Evolutionary conservation across 2,329 filamentous ascomycete genomes (phyloP).

Genomic region (Fusarium sp.): DNA sequence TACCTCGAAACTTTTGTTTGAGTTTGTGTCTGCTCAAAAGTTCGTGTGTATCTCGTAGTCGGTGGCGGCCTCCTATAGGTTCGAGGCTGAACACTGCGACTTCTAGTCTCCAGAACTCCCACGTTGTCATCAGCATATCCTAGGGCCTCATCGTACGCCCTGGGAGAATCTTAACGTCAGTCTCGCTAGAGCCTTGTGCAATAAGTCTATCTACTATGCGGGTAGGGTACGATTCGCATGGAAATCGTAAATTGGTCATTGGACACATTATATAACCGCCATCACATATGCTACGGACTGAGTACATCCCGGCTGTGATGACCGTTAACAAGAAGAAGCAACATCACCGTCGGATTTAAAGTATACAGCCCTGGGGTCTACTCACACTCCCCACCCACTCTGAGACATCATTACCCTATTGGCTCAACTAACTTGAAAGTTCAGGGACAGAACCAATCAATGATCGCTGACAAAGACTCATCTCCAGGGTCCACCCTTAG

Average conservation of each 20-base stretch:
- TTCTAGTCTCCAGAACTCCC: not conserved
- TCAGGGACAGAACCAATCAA: slow-evolving; percentile 28
- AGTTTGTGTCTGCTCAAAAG: not conserved
- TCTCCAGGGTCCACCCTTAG: slow-evolving; percentile 26
- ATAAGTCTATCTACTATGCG: slow-evolving; percentile 6
- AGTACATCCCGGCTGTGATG: not conserved
- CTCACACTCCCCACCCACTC: slow-evolving; percentile 14
- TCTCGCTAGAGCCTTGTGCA: slow-evolving; percentile 4
- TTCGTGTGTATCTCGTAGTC: not conserved
- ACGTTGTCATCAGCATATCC: not conserved
- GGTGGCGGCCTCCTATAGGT: not conserved
- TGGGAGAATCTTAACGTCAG: not conserved
- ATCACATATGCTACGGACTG: not conserved
- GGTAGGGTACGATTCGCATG: slow-evolving; percentile 1
- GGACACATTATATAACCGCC: not conserved
- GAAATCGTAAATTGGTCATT: slow-evolving; percentile 2
- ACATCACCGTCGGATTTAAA: slow-evolving; percentile 2
- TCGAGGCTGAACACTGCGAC: not conserved
- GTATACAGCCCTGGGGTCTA: slow-evolving; percentile 15
- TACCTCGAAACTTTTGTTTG: not conserved
- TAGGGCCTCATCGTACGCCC: not conserved
- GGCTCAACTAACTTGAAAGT: slow-evolving; percentile 18
- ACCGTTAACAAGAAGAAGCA: not conserved
- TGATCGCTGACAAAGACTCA: slow-evolving; percentile 10
- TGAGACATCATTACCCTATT: not conserved